These are phyloP conservation scores for Brassica nigra DNA, from an alignment of 345 rosid species.

Conservation along the genomic window DNA sequence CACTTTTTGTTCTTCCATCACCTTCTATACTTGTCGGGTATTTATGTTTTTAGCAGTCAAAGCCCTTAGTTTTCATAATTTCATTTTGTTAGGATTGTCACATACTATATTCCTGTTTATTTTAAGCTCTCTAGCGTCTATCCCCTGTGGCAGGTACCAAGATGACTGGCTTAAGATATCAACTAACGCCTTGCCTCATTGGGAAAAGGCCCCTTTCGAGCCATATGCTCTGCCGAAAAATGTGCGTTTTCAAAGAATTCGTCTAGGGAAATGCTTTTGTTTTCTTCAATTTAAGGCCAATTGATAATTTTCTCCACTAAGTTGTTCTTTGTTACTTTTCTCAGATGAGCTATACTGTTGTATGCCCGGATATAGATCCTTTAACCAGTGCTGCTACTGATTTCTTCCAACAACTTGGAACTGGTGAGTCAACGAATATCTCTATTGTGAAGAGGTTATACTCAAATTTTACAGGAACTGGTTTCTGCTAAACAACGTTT, in stretches of 20 bases:
- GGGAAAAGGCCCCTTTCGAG: constrained; percentile 99
- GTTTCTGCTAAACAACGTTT: background rate
- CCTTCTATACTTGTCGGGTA: constrained; percentile 98
- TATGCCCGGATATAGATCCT: constrained; percentile 97
- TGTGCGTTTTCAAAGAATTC: constrained; percentile 50
- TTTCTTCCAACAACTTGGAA: constrained; percentile 96
- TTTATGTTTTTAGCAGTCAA: constrained; percentile 26
- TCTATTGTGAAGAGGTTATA: background rate
- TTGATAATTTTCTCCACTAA: constrained; percentile 15
- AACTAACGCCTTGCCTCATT: constrained; percentile 70
- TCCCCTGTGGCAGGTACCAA: constrained; percentile 70
- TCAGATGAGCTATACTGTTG: constrained; percentile 81
- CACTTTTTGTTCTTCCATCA: constrained; percentile 83
- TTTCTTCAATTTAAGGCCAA: constrained; percentile 11
- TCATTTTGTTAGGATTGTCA: constrained; percentile 1
- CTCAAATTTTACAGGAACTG: background rate
- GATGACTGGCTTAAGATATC: constrained; percentile 99
- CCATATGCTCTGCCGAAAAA: constrained; percentile 87
- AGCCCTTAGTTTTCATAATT: constrained; percentile 16
- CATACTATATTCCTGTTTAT: constrained; percentile 12
- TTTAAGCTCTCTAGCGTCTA: constrained; percentile 7
- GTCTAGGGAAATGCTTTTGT: constrained; percentile 7
- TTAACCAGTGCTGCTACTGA: constrained; percentile 88
- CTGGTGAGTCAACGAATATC: constrained; percentile 57
- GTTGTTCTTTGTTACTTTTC: constrained; percentile 28